A percentile compares a stretch with the other conserved stretches of the same genome.
These are phyloP conservation scores for Diaporthe australafricana DNA, from an alignment of 2,329 filamentous ascomycete species.

Conservation along the genomic window DNA sequence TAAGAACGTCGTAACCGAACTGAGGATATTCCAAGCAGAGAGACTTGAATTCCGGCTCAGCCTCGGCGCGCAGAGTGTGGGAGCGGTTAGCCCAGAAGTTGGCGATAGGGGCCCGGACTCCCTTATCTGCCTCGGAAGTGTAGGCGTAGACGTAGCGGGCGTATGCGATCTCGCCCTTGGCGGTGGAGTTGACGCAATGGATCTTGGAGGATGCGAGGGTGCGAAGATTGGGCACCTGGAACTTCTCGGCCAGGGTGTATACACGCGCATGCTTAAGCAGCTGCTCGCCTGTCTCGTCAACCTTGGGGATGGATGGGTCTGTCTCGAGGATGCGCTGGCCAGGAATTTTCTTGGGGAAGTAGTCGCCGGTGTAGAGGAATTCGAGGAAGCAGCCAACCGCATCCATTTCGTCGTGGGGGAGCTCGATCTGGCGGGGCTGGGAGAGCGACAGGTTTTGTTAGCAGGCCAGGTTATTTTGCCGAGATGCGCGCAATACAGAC, in stretches of 20 bases:
- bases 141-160: constrained; percentile 90
- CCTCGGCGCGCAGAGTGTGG: constrained; percentile 86
- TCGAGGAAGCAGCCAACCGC: constrained; percentile 84
- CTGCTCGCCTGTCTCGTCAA: constrained; percentile 84
- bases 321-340: constrained; percentile 76
- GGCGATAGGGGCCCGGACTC: constrained; percentile 85
- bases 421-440: constrained; percentile 74
- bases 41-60: constrained; percentile 84
- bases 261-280: constrained; percentile 90
- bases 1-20: constrained; percentile 93
- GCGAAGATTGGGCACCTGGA: constrained; percentile 76
- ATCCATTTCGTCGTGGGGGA: constrained; percentile 75
- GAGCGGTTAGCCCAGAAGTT: constrained; percentile 88
- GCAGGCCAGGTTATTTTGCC: neutral
- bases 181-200: constrained; percentile 88
- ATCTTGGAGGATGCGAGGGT: constrained; percentile 88
- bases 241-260: constrained; percentile 88
- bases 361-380: constrained; percentile 86
- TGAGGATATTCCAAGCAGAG: constrained; percentile 91
- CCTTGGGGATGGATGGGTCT: constrained; percentile 71
- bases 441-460: neutral
- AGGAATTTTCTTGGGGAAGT: constrained; percentile 79
- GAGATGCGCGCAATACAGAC: neutral
- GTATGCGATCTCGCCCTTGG: constrained; percentile 90
- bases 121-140: constrained; percentile 75